phyloP scores from a whole-genome alignment of 2,329 filamentous ascomycete genomes.

The Cadophora luteo-olivacea region DNA sequence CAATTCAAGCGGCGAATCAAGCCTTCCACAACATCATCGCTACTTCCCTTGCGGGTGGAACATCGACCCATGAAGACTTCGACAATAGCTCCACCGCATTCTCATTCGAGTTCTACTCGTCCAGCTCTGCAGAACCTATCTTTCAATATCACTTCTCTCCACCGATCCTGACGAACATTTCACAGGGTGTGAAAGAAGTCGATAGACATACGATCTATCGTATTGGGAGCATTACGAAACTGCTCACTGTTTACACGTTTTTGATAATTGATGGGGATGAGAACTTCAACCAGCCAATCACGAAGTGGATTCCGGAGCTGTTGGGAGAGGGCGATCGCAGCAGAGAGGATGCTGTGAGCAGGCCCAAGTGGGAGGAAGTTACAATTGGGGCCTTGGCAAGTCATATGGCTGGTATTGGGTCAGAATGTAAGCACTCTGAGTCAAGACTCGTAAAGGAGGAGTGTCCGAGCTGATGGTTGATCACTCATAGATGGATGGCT shows the following conservation, averaged over 20 bases:
- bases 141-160: slow-evolving; percentile 20
- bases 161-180: not conserved
- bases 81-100: slow-evolving; percentile 14
- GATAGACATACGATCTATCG: slow-evolving; percentile 47
- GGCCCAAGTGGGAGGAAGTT: slow-evolving; percentile 27
- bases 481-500: not conserved
- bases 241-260: slow-evolving; percentile 51
- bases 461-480: not conserved
- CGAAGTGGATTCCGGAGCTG: slow-evolving; percentile 50
- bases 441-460: not conserved
- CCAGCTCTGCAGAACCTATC: not conserved
- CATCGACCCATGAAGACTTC: not conserved
- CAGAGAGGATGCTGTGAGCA: slow-evolving; percentile 15
- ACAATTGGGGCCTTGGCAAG: slow-evolving; percentile 31
- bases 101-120: slow-evolving; percentile 15
- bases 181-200: slow-evolving; percentile 15
- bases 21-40: not conserved
- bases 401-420: slow-evolving; percentile 26
- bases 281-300: slow-evolving; percentile 49
- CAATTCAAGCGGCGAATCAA: slow-evolving; percentile 3
- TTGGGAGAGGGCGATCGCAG: not conserved
- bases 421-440: slow-evolving; percentile 22
- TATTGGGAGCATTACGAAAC: slow-evolving; percentile 53
- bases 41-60: not conserved
- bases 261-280: slow-evolving; percentile 48